Percentiles rank a stretch among this genome's conserved stretches.
Evolutionary conservation across 2,329 filamentous ascomycete species (phyloP).

Genomic region (Xylaria sp.): DNA sequence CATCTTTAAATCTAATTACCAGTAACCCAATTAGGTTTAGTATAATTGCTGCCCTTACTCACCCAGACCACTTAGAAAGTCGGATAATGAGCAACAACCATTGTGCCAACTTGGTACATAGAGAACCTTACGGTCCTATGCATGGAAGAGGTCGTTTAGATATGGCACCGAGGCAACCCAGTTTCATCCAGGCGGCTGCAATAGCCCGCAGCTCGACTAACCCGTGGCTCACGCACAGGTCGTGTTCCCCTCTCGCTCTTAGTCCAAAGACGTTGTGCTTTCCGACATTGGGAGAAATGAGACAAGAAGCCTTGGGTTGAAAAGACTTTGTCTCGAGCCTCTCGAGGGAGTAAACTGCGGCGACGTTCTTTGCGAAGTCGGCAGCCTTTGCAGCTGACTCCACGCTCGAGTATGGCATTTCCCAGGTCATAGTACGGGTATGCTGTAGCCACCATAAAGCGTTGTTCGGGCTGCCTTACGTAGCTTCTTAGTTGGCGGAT

Average conservation of each 20-base stretch:
- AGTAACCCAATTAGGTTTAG: no score
- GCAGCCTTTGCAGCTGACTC: constrained; percentile 42
- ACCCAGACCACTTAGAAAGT: no score
- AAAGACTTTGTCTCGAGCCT: constrained; percentile 27
- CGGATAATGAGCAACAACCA: no score
- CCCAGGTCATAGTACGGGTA: constrained; percentile 39
- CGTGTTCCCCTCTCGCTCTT: constrained; percentile 32
- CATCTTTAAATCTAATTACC: no score
- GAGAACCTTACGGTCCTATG: no score
- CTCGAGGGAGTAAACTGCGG: constrained; percentile 13
- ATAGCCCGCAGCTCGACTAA: constrained; percentile 30
- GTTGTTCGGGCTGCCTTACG: constrained; percentile 29
- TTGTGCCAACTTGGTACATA: no score
- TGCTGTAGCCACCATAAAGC: constrained; percentile 40
- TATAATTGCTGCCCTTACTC: no score
- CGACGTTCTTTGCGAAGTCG: constrained; percentile 27
- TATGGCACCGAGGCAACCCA: constrained; percentile 19
- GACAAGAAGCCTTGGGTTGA: constrained; percentile 37
- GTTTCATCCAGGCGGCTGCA: constrained; percentile 25
- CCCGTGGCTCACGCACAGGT: constrained; percentile 20
- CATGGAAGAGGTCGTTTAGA: background rate
- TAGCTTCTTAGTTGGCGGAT: constrained; percentile 24
- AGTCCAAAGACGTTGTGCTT: constrained; percentile 36
- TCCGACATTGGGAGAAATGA: constrained; percentile 37
- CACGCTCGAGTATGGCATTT: constrained; percentile 38